These are phyloP conservation scores for Umbellularia californica DNA, from an alignment of 164 flowering plant species.

Conservation along the genomic window DNA sequence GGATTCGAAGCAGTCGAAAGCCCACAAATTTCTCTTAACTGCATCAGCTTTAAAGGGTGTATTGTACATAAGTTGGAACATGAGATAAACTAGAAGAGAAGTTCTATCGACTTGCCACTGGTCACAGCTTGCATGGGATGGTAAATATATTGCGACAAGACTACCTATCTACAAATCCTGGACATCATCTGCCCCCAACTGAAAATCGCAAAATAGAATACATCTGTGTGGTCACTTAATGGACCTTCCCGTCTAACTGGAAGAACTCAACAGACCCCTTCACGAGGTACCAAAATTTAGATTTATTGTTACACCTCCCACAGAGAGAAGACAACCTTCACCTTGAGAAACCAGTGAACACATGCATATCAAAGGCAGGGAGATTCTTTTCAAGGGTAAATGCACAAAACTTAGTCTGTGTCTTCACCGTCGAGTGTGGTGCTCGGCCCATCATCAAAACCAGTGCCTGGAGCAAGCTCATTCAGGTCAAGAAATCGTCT, in stretches of 20 bases:
- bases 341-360: slow-evolving; percentile 3
- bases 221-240: slow-evolving; percentile 26
- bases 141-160: slow-evolving; percentile 8
- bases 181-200: slow-evolving; percentile 24
- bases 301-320: slow-evolving; percentile 18
- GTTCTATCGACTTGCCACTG: slow-evolving; percentile 22
- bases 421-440: slow-evolving; percentile 49
- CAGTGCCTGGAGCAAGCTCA: slow-evolving; percentile 87
- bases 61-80: slow-evolving; percentile 35
- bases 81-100: neutral
- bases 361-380: neutral
- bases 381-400: neutral
- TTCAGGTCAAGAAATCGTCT: slow-evolving; percentile 86
- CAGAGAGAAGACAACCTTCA: neutral
- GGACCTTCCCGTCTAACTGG: slow-evolving; percentile 48
- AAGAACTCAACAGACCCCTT: slow-evolving; percentile 27
- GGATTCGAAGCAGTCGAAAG: slow-evolving; percentile 17
- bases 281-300: slow-evolving; percentile 36
- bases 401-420: slow-evolving; percentile 24
- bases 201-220: slow-evolving; percentile 19
- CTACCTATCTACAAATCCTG: slow-evolving; percentile 57
- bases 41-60: slow-evolving; percentile 33
- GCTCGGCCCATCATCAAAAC: slow-evolving; percentile 84
- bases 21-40: slow-evolving; percentile 13
- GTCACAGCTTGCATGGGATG: slow-evolving; percentile 25